phyloP scores from a whole-genome alignment of 768 basidiomycete genomes.

The Panaeolus cyanescens region DNA sequence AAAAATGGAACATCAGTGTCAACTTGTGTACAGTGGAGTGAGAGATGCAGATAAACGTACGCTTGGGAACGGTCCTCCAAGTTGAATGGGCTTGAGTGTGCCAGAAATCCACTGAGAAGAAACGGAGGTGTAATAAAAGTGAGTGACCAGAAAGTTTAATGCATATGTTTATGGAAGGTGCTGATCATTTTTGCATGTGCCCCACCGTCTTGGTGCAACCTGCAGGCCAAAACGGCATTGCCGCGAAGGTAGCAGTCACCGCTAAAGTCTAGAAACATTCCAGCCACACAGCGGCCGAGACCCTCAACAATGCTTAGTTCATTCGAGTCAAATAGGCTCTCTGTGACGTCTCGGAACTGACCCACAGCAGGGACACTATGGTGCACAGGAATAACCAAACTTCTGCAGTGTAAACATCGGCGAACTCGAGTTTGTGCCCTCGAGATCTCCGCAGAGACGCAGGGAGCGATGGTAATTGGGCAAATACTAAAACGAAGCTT shows the following conservation, averaged over 20 bases:
- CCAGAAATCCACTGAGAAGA: slow-evolving; percentile 71
- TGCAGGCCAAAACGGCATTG: background rate
- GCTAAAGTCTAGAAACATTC: background rate
- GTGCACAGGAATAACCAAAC: background rate
- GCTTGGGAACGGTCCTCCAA: slow-evolving; percentile 84
- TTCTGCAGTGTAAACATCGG: background rate
- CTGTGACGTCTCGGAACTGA: background rate
- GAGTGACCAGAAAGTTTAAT: background rate
- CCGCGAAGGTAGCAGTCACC: slow-evolving; percentile 11
- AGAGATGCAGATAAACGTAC: slow-evolving; percentile 47
- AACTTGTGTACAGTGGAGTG: background rate
- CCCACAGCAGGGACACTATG: background rate
- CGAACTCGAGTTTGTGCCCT: background rate
- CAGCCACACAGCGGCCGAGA: background rate
- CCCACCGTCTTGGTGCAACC: background rate
- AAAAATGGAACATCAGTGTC: background rate
- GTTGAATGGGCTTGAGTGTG: slow-evolving; percentile 68
- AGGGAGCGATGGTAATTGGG: slow-evolving; percentile 1
- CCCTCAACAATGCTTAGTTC: background rate
- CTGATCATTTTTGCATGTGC: background rate
- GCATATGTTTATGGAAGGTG: background rate
- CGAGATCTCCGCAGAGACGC: background rate
- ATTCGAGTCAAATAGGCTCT: background rate
- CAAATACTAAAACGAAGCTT: slow-evolving; percentile 16
- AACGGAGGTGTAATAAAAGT: background rate